phyloP scores from a whole-genome alignment of 176 grass and related monocot genomes.

The Avena eriantha region DNA sequence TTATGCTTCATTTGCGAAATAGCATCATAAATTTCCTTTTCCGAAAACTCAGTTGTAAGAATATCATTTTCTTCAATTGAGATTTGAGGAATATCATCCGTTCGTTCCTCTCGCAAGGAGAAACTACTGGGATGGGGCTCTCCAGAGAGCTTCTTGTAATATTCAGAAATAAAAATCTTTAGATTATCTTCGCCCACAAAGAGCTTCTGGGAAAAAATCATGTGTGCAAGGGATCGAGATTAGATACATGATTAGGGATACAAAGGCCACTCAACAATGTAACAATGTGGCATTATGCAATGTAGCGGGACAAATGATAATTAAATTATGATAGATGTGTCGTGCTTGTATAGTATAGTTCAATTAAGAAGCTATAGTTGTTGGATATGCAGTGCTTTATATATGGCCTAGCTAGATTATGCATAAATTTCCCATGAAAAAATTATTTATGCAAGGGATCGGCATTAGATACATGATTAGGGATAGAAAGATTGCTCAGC shows the following conservation, averaged over 20 bases:
- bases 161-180: too few relatives aligned
- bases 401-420: slow-evolving; percentile 3
- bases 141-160: too few relatives aligned
- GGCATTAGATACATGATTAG: neutral
- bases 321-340: neutral
- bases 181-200: too few relatives aligned
- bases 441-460: neutral
- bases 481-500: neutral
- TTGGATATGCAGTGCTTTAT: neutral
- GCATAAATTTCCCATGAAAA: too few relatives aligned
- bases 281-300: neutral
- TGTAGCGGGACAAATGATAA: too few relatives aligned
- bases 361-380: neutral
- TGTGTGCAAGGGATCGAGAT: neutral
- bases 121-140: too few relatives aligned
- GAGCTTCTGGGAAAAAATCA: neutral
- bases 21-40: too few relatives aligned
- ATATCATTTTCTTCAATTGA: too few relatives aligned
- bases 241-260: neutral
- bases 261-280: neutral
- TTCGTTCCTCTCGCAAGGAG: too few relatives aligned
- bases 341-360: neutral
- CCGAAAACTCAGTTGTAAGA: too few relatives aligned
- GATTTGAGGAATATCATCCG: too few relatives aligned
- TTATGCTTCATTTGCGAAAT: too few relatives aligned